Evolutionary conservation across 176 grass and related monocot species (phyloP).

Genomic region (Avena sativa): DNA sequence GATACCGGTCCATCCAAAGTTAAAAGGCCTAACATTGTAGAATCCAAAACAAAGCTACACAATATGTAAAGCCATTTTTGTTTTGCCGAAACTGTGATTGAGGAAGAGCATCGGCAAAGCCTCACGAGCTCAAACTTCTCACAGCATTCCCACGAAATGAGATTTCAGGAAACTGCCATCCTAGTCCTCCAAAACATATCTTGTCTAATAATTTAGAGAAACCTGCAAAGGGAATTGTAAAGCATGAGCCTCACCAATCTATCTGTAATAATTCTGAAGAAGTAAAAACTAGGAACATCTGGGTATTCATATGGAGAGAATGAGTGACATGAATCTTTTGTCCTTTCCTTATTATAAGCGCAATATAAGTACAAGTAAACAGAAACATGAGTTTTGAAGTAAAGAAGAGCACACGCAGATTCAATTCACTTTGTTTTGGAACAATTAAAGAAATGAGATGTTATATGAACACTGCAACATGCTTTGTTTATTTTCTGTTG

Average conservation of each 20-base stretch:
- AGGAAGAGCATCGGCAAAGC: background rate
- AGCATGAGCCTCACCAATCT: background rate
- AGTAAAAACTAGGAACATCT: background rate
- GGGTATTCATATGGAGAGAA: background rate
- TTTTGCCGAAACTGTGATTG: background rate
- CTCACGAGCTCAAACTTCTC: background rate
- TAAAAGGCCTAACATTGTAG: background rate
- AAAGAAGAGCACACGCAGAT: background rate
- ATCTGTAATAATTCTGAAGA: background rate
- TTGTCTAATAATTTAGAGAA: background rate
- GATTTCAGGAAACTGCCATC: constrained; percentile 7
- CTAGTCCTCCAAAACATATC: background rate
- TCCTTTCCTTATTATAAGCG: background rate
- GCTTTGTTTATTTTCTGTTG: background rate
- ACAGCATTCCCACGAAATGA: too few relatives aligned
- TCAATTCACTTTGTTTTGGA: background rate
- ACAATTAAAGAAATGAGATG: background rate
- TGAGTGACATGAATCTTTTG: background rate
- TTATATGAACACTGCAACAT: background rate
- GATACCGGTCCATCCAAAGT: background rate
- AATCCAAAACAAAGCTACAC: background rate
- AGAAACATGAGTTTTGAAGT: background rate
- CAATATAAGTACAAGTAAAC: background rate
- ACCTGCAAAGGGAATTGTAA: background rate
- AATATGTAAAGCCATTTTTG: background rate